Evolutionary conservation across 805 yeast genomes (phyloP), one percentile per base, ranked within the genome.

Genomic region (Sugiyamaella boreocaroliniensis): DNA sequence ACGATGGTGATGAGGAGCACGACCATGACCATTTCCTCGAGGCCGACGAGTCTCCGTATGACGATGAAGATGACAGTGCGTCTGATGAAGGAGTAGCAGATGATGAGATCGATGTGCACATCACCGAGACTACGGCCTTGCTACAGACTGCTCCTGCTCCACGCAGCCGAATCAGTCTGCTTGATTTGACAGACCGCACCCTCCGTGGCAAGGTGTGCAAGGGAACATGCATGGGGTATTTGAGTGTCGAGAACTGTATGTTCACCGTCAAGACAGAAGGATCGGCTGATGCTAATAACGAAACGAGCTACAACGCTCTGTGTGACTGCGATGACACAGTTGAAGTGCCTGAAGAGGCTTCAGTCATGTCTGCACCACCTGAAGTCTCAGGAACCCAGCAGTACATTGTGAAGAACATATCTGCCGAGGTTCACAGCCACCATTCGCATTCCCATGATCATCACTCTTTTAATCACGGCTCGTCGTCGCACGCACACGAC

Each of bases 141-240:
- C n/a, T 46, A 18, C 32, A 12, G 7, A 7, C 22, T 8, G 15
- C 2, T 45, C 20, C 14, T 12, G 42, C 20, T 45, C 48, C 32
- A 4, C 22, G 46, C 5, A 43, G 29, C 46, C 14, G 48, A 45
- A 45, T 47, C 32, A 47, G 44, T 40, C 29, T 60, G 1, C 48
- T 60, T 16, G 64, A 60, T 43, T 10, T 58, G 32, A 57, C 64
- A 1, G 50, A 43, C 20, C 18, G 45, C 20, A 48, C 37, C 10
- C 37, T 32, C 8, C 37, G 37, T 32, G 37, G 61, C 10, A 67
- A 63, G 20, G 64, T 59, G 8, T 47, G 57, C 6, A 53, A 71
- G 16, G 80, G 79, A 1, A 77, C 74, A 58, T 76, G 80, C 61
- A 75, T 72, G 64, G 80, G 80, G 0, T 76, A 72, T 53, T 59